Evolutionary conservation across 371 early-diverging fungal species (phyloP).

Genomic region (Mycotypha africana): DNA sequence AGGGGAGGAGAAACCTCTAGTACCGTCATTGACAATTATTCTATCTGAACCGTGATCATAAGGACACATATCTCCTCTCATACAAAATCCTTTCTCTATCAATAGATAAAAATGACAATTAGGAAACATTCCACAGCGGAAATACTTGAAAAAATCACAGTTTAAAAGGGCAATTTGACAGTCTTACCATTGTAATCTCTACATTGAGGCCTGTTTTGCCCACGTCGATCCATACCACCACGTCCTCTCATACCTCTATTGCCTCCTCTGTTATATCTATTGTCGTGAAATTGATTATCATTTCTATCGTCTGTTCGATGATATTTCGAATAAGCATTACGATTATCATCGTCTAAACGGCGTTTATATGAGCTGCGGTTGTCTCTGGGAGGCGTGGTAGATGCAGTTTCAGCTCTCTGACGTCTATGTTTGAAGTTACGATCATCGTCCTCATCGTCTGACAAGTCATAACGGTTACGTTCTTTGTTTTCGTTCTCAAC

Average conservation of each 20-base stretch:
- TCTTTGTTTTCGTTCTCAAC: too few species aligned
- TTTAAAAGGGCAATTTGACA: neutral
- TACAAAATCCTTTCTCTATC: slow-evolving; percentile 67
- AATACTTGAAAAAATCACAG: neutral
- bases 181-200: slow-evolving; percentile 72
- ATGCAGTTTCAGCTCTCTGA: slow-evolving; percentile 41
- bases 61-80: slow-evolving; percentile 77
- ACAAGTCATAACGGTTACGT: slow-evolving; percentile 35
- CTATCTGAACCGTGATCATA: slow-evolving; percentile 75
- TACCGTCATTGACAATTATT: slow-evolving; percentile 64
- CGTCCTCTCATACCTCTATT: slow-evolving; percentile 30
- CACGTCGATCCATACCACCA: slow-evolving; percentile 20
- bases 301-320: slow-evolving; percentile 16
- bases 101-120: too few species aligned
- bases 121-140: too few species aligned
- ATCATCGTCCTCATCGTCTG: slow-evolving; percentile 64
- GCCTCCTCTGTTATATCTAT: slow-evolving; percentile 11
- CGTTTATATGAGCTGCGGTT: slow-evolving; percentile 18
- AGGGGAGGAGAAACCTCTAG: slow-evolving; percentile 18
- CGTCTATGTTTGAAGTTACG: slow-evolving; percentile 71
- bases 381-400: too few species aligned
- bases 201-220: slow-evolving; percentile 46
- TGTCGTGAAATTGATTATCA: slow-evolving; percentile 3
- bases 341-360: slow-evolving; percentile 17
- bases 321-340: slow-evolving; percentile 17